A percentile compares a stretch with the other conserved stretches of the same genome.
These are phyloP conservation scores for Cladosporium sp. DNA, from an alignment of 2,329 filamentous ascomycete species.

Conservation along the genomic window DNA sequence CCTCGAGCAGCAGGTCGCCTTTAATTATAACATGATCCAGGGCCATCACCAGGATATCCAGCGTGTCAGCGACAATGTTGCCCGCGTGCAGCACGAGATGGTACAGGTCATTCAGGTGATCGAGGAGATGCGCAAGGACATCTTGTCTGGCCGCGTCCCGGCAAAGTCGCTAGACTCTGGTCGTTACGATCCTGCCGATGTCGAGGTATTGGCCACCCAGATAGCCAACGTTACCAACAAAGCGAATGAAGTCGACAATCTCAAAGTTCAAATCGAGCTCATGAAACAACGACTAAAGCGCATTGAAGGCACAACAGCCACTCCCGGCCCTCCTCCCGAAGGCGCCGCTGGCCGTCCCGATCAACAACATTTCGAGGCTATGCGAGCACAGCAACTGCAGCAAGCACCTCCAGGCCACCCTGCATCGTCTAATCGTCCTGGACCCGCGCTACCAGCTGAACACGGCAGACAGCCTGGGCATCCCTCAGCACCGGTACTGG, in stretches of 20 bases:
- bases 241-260: conserved; percentile 43
- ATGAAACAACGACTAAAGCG: conserved; percentile 44
- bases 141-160: conserved; percentile 25
- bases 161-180: conserved; percentile 14
- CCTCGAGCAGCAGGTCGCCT: conserved; percentile 46
- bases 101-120: conserved; percentile 31
- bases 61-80: conserved; percentile 38
- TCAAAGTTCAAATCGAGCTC: conserved; percentile 46
- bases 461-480: conserved; percentile 5
- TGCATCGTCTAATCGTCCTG: not conserved
- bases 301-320: conserved; percentile 20
- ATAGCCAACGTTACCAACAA: conserved; percentile 38
- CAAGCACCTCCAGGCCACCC: conserved; percentile 2
- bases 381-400: conserved; percentile 2
- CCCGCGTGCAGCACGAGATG: conserved; percentile 39
- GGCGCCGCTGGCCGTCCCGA: not conserved
- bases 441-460: conserved; percentile 3
- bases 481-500: conserved; percentile 2
- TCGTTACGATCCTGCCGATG: conserved; percentile 31
- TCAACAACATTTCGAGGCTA: conserved; percentile 3
- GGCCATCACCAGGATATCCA: conserved; percentile 39
- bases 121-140: conserved; percentile 32
- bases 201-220: conserved; percentile 43
- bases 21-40: conserved; percentile 41
- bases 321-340: not conserved